Percentiles rank a stretch among this genome's conserved stretches.
phyloP scores from a whole-genome alignment of 139 green algal species.

The Coelastrella sp. region DNA sequence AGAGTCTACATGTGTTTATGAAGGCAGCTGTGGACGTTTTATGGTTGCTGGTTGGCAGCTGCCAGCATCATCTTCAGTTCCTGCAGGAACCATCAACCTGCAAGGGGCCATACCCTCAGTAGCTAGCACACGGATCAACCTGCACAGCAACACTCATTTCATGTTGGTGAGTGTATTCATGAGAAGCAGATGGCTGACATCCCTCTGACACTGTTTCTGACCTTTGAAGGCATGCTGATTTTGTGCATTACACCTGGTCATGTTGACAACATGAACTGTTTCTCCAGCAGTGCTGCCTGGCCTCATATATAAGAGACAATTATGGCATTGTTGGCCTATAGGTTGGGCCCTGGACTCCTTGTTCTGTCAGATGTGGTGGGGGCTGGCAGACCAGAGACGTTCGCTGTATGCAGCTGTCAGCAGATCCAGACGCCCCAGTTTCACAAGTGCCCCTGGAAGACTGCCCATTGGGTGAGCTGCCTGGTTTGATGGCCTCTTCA shows the following conservation, averaged over 20 bases:
- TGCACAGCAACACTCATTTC: slow-evolving; percentile 9
- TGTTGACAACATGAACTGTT: neutral
- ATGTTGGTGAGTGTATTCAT: slow-evolving; percentile 7
- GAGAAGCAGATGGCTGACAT: neutral
- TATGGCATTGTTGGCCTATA: no score
- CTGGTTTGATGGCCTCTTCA: neutral
- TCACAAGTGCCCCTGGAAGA: slow-evolving; percentile 51
- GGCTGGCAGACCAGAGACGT: slow-evolving; percentile 52
- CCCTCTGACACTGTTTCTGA: neutral
- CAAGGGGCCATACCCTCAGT: neutral
- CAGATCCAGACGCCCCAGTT: neutral
- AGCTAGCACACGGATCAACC: slow-evolving; percentile 11
- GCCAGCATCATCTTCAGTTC: neutral
- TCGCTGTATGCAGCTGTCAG: slow-evolving; percentile 41
- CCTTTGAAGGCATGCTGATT: neutral
- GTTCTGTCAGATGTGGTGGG: slow-evolving; percentile 57
- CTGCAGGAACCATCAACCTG: neutral
- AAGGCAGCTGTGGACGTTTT: slow-evolving; percentile 44
- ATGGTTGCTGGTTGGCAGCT: slow-evolving; percentile 9
- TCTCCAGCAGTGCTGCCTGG: neutral
- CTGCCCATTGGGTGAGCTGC: slow-evolving; percentile 48
- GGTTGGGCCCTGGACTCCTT: slow-evolving; percentile 58
- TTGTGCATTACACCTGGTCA: neutral
- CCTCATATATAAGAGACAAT: no score
- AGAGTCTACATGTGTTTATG: slow-evolving; percentile 39